Evolutionary conservation across 495 filamentous ascomycete species (phyloP).

Genomic region (Neurospora sp.): DNA sequence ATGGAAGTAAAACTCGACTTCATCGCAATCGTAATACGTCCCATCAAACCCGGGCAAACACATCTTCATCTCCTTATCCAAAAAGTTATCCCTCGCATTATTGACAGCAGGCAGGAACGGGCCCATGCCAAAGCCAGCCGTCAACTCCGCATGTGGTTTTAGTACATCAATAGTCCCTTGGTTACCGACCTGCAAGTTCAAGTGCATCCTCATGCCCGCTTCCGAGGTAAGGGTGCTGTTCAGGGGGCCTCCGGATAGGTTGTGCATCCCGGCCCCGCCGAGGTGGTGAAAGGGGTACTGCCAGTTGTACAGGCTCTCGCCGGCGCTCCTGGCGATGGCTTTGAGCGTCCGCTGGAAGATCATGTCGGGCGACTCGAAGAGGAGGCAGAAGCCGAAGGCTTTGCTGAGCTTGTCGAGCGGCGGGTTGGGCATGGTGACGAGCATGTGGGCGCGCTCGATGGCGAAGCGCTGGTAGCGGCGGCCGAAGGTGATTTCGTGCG

Average conservation of each 20-base stretch:
- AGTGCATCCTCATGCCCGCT: not conserved
- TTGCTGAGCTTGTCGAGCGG: constrained; percentile 39
- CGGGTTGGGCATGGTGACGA: constrained; percentile 47
- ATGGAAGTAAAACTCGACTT: constrained; percentile 60
- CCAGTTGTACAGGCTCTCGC: constrained; percentile 48
- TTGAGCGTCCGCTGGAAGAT: constrained; percentile 36
- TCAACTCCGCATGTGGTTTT: constrained; percentile 18
- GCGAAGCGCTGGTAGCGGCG: constrained; percentile 58
- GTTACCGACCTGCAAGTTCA: constrained; percentile 19
- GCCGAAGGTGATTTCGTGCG: constrained; percentile 60
- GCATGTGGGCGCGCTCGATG: constrained; percentile 50
- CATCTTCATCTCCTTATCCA: constrained; percentile 34
- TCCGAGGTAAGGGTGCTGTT: not conserved
- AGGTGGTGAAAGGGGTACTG: constrained; percentile 54
- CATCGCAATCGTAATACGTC: constrained; percentile 64
- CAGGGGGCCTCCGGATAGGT: not conserved
- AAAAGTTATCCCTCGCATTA: constrained; percentile 13
- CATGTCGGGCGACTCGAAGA: constrained; percentile 41
- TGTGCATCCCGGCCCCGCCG: constrained; percentile 55
- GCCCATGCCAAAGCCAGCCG: constrained; percentile 31
- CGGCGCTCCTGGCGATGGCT: constrained; percentile 26
- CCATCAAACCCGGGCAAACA: constrained; percentile 45
- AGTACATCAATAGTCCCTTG: constrained; percentile 20
- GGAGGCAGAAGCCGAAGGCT: constrained; percentile 58
- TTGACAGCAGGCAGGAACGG: constrained; percentile 23